Evolutionary conservation across 139 green algal species (phyloP).

Genomic region (Spirogloea muscicola): DNA sequence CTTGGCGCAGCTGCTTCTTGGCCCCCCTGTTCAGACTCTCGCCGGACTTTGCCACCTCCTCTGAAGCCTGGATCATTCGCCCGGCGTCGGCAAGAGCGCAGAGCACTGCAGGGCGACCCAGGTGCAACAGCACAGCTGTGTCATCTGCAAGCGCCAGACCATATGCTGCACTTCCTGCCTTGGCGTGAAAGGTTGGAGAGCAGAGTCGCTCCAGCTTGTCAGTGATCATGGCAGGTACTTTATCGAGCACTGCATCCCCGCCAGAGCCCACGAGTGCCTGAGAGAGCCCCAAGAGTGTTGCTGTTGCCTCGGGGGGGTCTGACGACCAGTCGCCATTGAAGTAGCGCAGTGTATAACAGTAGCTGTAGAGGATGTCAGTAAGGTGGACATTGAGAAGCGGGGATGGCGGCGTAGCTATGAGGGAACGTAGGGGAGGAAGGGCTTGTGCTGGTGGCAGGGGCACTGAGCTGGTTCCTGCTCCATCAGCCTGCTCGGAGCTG

Average conservation of each 20-base stretch:
- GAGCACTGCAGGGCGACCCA: slow-evolving; percentile 12
- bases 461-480: background rate
- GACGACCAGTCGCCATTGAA: slow-evolving; percentile 29
- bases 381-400: slow-evolving; percentile 11
- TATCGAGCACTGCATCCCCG: background rate
- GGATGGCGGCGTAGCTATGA: background rate
- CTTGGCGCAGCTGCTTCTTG: slow-evolving; percentile 3
- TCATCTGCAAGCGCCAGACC: slow-evolving; percentile 17
- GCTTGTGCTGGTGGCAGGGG: background rate
- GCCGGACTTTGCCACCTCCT: too few relatives aligned
- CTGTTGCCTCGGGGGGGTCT: slow-evolving; percentile 2
- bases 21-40: background rate
- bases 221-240: too few relatives aligned
- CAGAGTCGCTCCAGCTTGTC: slow-evolving; percentile 3
- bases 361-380: slow-evolving; percentile 25
- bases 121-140: background rate
- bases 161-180: slow-evolving; percentile 6
- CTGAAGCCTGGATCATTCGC: slow-evolving; percentile 20
- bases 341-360: slow-evolving; percentile 24
- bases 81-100: background rate
- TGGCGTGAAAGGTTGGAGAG: background rate
- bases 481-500: background rate
- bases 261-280: background rate
- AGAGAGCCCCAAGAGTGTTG: slow-evolving; percentile 9
- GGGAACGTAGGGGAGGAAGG: slow-evolving; percentile 1